These are phyloP conservation scores for Leccinum boreale DNA, from an alignment of 768 basidiomycete species.

Conservation along the genomic window DNA sequence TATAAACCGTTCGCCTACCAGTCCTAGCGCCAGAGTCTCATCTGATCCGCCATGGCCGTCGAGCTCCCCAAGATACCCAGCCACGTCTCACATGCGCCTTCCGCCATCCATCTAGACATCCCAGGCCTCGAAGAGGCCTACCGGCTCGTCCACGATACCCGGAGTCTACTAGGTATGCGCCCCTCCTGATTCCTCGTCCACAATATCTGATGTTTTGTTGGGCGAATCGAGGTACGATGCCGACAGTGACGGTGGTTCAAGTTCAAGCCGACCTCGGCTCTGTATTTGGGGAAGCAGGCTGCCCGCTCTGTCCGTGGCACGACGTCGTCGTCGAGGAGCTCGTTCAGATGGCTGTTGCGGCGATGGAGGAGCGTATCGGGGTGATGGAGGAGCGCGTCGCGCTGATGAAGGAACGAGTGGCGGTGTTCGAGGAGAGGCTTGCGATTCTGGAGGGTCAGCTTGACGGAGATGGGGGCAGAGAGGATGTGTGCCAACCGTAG, in stretches of 20 bases:
- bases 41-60: background rate
- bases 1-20: background rate
- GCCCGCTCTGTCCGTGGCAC: background rate
- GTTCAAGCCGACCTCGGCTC: background rate
- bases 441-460: background rate
- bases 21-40: background rate
- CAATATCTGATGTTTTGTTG: fast-evolving
- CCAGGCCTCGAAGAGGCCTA: background rate
- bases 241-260: background rate
- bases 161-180: background rate
- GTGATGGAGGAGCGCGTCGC: background rate
- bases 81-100: background rate
- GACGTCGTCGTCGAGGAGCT: background rate
- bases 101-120: background rate
- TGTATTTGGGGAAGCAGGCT: background rate
- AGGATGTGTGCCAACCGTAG: background rate
- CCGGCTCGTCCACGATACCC: background rate
- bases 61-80: background rate
- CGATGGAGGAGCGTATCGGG: background rate
- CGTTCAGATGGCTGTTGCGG: background rate
- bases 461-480: background rate
- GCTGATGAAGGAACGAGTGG: background rate
- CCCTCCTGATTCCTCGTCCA: background rate
- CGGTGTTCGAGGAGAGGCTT: background rate
- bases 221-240: background rate